A percentile compares a stretch with the other conserved stretches of the same genome.
phyloP scores from a whole-genome alignment of 2,329 filamentous ascomycete genomes.

The Mariannaea sp. region DNA sequence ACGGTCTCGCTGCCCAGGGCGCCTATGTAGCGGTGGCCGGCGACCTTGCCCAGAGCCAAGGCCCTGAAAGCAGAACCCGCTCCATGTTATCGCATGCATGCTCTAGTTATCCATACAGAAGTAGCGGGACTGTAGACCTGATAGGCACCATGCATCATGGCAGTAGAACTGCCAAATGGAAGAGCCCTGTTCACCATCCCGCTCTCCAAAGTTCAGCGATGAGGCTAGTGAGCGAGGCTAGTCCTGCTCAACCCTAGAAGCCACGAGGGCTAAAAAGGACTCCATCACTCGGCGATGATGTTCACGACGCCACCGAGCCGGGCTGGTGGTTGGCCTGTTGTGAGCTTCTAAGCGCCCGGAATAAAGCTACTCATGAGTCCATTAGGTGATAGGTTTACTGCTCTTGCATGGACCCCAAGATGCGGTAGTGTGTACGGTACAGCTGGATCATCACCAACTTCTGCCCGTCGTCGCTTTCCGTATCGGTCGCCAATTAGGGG shows the following conservation, averaged over 20 bases:
- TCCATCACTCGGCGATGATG: conserved; percentile 22
- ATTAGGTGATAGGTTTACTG: conserved; percentile 20
- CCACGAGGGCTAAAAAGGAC: not conserved
- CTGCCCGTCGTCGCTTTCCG: not conserved
- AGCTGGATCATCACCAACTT: conserved; percentile 8
- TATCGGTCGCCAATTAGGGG: not conserved
- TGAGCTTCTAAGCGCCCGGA: conserved; percentile 31
- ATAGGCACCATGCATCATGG: not conserved
- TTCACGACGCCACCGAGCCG: conserved; percentile 34
- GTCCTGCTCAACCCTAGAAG: conserved; percentile 3
- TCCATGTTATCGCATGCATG: too few species aligned
- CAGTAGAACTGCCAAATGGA: not conserved
- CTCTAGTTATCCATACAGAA: too few species aligned
- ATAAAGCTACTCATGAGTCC: conserved; percentile 21
- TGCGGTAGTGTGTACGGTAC: conserved; percentile 5
- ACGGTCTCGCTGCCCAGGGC: conserved; percentile 16
- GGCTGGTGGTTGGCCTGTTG: conserved; percentile 15
- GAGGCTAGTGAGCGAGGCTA: conserved; percentile 20
- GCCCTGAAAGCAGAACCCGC: too few species aligned
- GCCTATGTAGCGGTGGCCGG: conserved; percentile 24
- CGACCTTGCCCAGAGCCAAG: not conserved
- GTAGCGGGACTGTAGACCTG: too few species aligned
- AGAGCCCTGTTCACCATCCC: too few species aligned
- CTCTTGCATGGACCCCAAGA: conserved; percentile 27
- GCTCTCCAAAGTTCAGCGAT: conserved; percentile 9